Evolutionary conservation across 345 rosid genomes (phyloP), one percentile per base, ranked within the genome.

Genomic region (Litchi chinensis): DNA sequence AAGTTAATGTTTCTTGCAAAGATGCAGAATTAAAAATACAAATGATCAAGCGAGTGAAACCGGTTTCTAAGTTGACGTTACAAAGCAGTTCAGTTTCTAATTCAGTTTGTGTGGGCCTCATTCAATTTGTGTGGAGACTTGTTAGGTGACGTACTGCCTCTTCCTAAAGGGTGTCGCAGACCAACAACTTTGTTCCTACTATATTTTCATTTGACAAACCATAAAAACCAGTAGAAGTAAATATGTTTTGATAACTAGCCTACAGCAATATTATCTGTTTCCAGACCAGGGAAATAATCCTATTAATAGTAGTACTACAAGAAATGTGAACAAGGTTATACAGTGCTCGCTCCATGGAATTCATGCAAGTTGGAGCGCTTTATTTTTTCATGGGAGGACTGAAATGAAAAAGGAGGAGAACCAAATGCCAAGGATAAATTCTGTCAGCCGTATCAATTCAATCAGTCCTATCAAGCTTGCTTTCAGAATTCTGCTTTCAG

Each of bases 151-250:
- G 11, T 40, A 54, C 59, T 37, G 65, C 19, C 18, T 65, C 6
- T 21, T 16, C 4, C 37, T 19, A 44, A 64, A 16, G 73, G 56
- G 43, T 76, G 79, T 16, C 28, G 65, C 66, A 6, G 3, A 37
- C 59, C 65, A 77, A 41, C 79, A 57, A 68, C 74, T 52, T 26
- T 22, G 10, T 19, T 69, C 79, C 79, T 24, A 59, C 79, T n/a
- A 28, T 18, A 74, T 19, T 5, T 15, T 68, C 5, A 16, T 2
- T 8, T 1, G 39, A 37, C 16, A 73, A 5, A 11, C 15, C 44
- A 41, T 8, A 41, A 10, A 54, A 40, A 10, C 4, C 65, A 9
- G 11, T 3, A 2, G n/a, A 13, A 5, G 73, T 22, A 44, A 46
- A 46, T n/a, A 73, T n/a, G 19, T 39, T 40, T 0, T 10, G 26